A percentile compares a stretch with the other conserved stretches of the same genome.
Evolutionary conservation across 2,329 filamentous ascomycete genomes (phyloP).

Genomic region (Sphaceloma murrayae): DNA sequence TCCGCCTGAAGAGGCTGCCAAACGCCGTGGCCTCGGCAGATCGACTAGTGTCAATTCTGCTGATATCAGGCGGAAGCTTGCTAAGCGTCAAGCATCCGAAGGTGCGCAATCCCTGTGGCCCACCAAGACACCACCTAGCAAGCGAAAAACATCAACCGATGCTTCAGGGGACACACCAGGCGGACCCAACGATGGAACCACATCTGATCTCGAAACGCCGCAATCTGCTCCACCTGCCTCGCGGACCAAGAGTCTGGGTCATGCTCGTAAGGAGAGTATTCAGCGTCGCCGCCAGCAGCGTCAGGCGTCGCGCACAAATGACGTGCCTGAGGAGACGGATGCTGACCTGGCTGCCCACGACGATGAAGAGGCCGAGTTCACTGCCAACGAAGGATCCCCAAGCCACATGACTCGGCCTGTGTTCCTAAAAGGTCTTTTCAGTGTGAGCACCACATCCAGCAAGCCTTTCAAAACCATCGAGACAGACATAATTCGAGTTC

Average conservation of each 20-base stretch:
- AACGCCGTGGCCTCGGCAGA: conserved; percentile 61
- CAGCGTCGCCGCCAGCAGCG: conserved; percentile 67
- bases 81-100: conserved; percentile 47
- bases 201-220: conserved; percentile 16
- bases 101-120: conserved; percentile 36
- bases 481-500: conserved; percentile 78
- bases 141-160: conserved; percentile 19
- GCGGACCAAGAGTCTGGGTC: conserved; percentile 78
- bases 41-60: conserved; percentile 89
- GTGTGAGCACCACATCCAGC: conserved; percentile 89
- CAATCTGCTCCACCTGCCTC: conserved; percentile 50
- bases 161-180: background rate
- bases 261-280: conserved; percentile 83
- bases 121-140: conserved; percentile 22
- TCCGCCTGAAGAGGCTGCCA: conserved; percentile 55
- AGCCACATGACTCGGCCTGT: conserved; percentile 79
- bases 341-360: conserved; percentile 54
- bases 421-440: conserved; percentile 92
- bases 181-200: conserved; percentile 11
- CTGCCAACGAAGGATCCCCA: conserved; percentile 42
- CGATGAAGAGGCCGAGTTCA: conserved; percentile 34
- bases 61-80: conserved; percentile 61
- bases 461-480: conserved; percentile 81
- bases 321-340: conserved; percentile 86
- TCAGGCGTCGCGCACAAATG: conserved; percentile 50